A percentile compares a stretch with the other conserved stretches of the same genome.
phyloP scores from a whole-genome alignment of 441 rosid genomes.

The Melastoma candidum region DNA sequence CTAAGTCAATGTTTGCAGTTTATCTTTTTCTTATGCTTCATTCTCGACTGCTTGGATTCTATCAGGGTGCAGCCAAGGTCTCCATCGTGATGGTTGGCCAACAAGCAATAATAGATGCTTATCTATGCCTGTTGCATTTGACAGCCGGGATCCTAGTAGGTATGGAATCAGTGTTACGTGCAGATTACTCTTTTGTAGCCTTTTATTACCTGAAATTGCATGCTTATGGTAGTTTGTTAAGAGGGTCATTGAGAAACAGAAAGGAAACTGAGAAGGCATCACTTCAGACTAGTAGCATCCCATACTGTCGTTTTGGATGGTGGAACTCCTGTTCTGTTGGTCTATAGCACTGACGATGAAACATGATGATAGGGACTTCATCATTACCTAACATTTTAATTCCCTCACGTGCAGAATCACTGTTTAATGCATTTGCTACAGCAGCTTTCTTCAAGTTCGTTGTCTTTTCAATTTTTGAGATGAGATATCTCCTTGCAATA shows the following conservation, averaged over 20 bases:
- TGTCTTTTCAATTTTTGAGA: conserved; percentile 96
- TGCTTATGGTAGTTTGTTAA: no score
- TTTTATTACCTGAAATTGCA: no score
- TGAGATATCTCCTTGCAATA: conserved; percentile 95
- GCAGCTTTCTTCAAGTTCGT: conserved; percentile 99
- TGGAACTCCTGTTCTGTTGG: no score
- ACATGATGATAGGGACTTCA: conserved; percentile 3
- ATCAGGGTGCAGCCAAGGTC: conserved; percentile 98
- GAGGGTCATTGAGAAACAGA: no score
- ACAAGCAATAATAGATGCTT: conserved; percentile 98
- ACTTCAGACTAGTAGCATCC: no score
- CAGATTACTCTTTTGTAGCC: no score
- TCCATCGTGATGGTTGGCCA: conserved; percentile 92
- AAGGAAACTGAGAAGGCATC: no score
- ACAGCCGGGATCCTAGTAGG: conserved; percentile 97
- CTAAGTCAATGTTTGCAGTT: not conserved
- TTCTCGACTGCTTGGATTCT: not conserved
- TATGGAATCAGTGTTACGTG: conserved; percentile 20
- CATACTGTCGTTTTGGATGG: no score
- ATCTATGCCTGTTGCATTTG: conserved; percentile 92
- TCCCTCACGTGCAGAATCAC: conserved; percentile 57
- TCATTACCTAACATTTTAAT: conserved; percentile 13
- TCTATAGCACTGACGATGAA: no score
- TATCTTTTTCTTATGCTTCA: conserved; percentile 5
- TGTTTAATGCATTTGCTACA: conserved; percentile 97